phyloP scores from a whole-genome alignment of 2,329 filamentous ascomycete genomes.

The Didymella sp. region DNA sequence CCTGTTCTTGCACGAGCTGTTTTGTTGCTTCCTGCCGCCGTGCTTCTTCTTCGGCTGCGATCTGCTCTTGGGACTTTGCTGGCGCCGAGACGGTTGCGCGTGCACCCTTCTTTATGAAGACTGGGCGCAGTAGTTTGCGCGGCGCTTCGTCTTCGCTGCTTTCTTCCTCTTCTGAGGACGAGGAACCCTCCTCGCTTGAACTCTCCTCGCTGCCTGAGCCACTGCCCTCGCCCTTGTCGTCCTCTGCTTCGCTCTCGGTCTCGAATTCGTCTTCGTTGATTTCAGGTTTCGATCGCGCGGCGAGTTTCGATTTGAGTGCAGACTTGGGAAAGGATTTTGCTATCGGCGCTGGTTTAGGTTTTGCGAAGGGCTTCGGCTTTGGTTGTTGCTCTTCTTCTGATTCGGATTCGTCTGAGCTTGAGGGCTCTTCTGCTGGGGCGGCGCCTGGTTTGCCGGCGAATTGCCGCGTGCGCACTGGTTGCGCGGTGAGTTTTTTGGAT shows the following conservation, averaged over 20 bases:
- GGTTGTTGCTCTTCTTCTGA: slow-evolving; percentile 61
- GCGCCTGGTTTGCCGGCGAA: slow-evolving; percentile 80
- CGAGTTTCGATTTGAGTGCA: slow-evolving; percentile 53
- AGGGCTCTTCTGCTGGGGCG: slow-evolving; percentile 47
- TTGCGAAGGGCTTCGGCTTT: slow-evolving; percentile 43
- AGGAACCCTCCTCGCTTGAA: slow-evolving; percentile 39
- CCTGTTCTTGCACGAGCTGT: slow-evolving; percentile 84
- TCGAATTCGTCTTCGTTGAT: slow-evolving; percentile 64
- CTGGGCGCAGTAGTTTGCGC: slow-evolving; percentile 66
- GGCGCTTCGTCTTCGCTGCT: slow-evolving; percentile 65
- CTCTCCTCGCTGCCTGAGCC: slow-evolving; percentile 24
- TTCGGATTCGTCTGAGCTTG: slow-evolving; percentile 56
- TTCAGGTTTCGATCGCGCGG: slow-evolving; percentile 46
- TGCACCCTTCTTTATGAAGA: slow-evolving; percentile 70
- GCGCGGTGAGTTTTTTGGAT: slow-evolving; percentile 87
- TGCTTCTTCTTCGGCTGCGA: slow-evolving; percentile 59
- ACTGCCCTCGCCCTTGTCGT: slow-evolving; percentile 19
- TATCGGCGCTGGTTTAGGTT: slow-evolving; percentile 47
- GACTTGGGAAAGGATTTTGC: slow-evolving; percentile 58
- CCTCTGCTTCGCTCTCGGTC: slow-evolving; percentile 57
- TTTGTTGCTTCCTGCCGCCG: slow-evolving; percentile 75
- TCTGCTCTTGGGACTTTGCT: slow-evolving; percentile 48
- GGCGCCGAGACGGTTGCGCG: slow-evolving; percentile 53
- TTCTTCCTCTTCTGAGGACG: slow-evolving; percentile 62
- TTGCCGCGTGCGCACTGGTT: slow-evolving; percentile 80